Evolutionary conservation across 148 eudicot species (phyloP).

Genomic region (Rhododendron mucronatum): DNA sequence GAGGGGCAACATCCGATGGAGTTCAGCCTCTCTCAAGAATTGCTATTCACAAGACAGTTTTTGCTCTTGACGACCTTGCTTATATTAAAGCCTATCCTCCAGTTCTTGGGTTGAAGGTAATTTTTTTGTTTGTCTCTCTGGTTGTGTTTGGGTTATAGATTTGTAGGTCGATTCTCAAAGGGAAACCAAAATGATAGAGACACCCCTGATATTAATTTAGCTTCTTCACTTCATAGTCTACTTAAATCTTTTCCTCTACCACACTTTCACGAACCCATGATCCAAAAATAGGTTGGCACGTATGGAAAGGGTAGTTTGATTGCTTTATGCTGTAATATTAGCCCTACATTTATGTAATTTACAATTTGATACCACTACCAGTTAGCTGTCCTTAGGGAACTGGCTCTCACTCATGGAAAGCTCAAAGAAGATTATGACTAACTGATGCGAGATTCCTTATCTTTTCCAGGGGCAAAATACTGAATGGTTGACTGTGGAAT

Average conservation of each 20-base stretch:
- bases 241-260: neutral
- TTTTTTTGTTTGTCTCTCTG: neutral
- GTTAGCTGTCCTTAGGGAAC: neutral
- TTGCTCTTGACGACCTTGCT: constrained; percentile 45
- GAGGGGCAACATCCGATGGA: constrained; percentile 39
- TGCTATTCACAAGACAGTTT: constrained; percentile 42
- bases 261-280: neutral
- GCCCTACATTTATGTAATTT: neutral
- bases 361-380: neutral
- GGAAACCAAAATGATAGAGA: neutral
- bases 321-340: neutral
- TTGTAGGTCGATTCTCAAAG: neutral
- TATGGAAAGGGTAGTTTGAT: neutral
- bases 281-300: neutral
- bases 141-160: neutral
- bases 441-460: neutral
- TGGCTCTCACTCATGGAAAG: neutral
- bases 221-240: neutral
- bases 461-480: constrained; percentile 36
- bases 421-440: neutral
- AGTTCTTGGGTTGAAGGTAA: constrained; percentile 61
- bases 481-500: constrained; percentile 68
- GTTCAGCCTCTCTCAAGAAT: constrained; percentile 69
- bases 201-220: neutral
- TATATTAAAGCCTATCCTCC: constrained; percentile 57